Percentiles rank a stretch among this genome's conserved stretches.
These are phyloP conservation scores for Mortierella claussenii DNA, from an alignment of 192 early-diverging fungal genomes.

Conservation along the genomic window DNA sequence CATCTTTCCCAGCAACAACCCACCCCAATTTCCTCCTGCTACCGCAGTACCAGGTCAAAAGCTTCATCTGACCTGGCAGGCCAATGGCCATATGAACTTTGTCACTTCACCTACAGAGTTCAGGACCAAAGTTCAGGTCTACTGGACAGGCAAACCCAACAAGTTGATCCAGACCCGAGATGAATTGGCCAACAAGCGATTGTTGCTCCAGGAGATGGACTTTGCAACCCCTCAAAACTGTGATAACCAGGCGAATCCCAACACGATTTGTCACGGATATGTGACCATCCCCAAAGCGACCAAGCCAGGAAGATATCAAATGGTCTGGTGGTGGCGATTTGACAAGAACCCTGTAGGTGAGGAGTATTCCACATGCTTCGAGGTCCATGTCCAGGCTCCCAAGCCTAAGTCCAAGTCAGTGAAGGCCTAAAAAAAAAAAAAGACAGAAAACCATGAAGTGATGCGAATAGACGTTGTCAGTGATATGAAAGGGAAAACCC, in stretches of 20 bases:
- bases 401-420: background rate
- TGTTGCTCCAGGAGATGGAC: slow-evolving; percentile 51
- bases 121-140: slow-evolving; percentile 15
- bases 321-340: slow-evolving; percentile 74
- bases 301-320: slow-evolving; percentile 58
- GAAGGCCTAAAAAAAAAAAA: slow-evolving; percentile 5
- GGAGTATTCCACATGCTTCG: slow-evolving; percentile 74
- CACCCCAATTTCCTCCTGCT: slow-evolving; percentile 57
- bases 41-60: slow-evolving; percentile 60
- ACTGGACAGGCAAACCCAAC: slow-evolving; percentile 31
- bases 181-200: slow-evolving; percentile 15
- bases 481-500: no score
- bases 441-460: background rate
- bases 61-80: slow-evolving; percentile 62
- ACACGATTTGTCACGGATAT: slow-evolving; percentile 60
- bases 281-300: slow-evolving; percentile 62
- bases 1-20: slow-evolving; percentile 38
- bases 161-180: slow-evolving; percentile 22
- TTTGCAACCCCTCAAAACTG: slow-evolving; percentile 62
- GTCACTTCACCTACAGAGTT: background rate
- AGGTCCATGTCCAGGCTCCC: slow-evolving; percentile 42
- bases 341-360: slow-evolving; percentile 67
- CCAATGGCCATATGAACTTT: slow-evolving; percentile 65
- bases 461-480: background rate
- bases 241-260: slow-evolving; percentile 50